These are phyloP conservation scores for Fusarium cicatricum DNA, from an alignment of 2,329 filamentous ascomycete species.

Conservation along the genomic window DNA sequence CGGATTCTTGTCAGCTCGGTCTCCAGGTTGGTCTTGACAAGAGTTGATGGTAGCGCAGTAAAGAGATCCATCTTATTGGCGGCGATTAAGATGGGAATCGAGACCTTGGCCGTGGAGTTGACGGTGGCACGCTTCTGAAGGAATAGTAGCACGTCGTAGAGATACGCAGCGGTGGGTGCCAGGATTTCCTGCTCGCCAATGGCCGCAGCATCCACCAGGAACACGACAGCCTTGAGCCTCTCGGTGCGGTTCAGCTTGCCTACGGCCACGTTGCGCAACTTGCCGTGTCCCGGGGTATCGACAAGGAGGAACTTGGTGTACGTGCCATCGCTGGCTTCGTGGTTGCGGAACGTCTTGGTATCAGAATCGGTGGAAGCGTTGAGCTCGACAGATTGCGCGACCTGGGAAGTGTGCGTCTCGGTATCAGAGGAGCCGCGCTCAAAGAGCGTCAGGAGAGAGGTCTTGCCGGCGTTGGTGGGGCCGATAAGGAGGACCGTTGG, in stretches of 20 bases:
- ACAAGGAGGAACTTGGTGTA: constrained; percentile 78
- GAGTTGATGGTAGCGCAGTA: constrained; percentile 81
- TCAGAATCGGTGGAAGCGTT: constrained; percentile 58
- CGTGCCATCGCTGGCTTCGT: constrained; percentile 61
- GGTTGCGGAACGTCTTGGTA: constrained; percentile 59
- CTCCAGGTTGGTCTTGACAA: constrained; percentile 81
- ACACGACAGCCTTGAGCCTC: constrained; percentile 78
- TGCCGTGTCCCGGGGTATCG: constrained; percentile 96
- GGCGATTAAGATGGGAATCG: constrained; percentile 80
- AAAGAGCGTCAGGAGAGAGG: constrained; percentile 80
- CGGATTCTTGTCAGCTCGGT: constrained; percentile 82
- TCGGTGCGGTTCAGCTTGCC: constrained; percentile 54
- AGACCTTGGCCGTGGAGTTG: constrained; percentile 44
- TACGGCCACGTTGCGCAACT: constrained; percentile 79
- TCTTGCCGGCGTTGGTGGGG: constrained; percentile 86
- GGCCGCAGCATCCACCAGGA: constrained; percentile 85
- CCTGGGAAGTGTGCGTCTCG: constrained; percentile 65
- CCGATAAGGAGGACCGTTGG: constrained; percentile 85
- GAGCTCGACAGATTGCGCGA: constrained; percentile 61
- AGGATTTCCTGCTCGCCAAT: constrained; percentile 68
- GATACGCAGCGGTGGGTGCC: constrained; percentile 79
- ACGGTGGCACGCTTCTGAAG: constrained; percentile 76
- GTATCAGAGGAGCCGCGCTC: constrained; percentile 60
- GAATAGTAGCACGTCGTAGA: constrained; percentile 86
- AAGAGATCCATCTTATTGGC: constrained; percentile 98